These are phyloP conservation scores for Helichrysum umbraculigerum DNA, from an alignment of 129 eudicot species.

Conservation along the genomic window DNA sequence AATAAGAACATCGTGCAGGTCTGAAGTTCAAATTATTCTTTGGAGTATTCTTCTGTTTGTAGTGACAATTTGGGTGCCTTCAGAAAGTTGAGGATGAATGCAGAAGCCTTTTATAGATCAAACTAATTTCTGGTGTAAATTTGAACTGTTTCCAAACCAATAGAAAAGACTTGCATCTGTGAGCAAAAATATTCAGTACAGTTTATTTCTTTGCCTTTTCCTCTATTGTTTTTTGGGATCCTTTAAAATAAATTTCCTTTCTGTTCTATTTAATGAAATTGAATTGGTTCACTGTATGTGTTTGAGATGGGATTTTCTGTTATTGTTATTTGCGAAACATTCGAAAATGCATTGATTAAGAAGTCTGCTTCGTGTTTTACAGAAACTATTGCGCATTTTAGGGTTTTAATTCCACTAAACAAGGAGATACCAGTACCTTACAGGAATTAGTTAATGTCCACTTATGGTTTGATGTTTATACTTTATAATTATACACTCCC, in stretches of 20 bases:
- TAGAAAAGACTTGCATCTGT: slow-evolving; percentile 11
- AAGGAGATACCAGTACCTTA: neutral
- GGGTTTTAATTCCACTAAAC: neutral
- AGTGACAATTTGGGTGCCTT: slow-evolving; percentile 12
- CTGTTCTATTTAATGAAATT: slow-evolving; percentile 7
- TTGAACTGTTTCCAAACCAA: slow-evolving; percentile 16
- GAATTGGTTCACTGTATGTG: neutral
- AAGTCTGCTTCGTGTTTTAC: neutral
- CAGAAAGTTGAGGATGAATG: slow-evolving; percentile 18
- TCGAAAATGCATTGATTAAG: neutral
- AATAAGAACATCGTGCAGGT: slow-evolving; percentile 15
- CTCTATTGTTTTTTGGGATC: neutral
- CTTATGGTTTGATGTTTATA: neutral
- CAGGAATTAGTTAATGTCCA: neutral
- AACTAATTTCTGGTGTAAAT: slow-evolving; percentile 22
- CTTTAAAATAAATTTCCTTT: neutral
- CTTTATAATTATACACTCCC: neutral
- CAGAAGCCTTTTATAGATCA: slow-evolving; percentile 21
- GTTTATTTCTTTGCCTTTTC: slow-evolving; percentile 11
- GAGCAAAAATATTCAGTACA: slow-evolving; percentile 24
- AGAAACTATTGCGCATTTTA: neutral
- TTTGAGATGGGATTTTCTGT: slow-evolving; percentile 5
- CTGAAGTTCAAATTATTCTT: slow-evolving; percentile 19
- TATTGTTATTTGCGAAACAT: neutral
- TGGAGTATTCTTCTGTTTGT: neutral